Conservation (phyloP, 495 filamentous ascomycete species). For the Melanomma pulvis-pyrius region DNA sequence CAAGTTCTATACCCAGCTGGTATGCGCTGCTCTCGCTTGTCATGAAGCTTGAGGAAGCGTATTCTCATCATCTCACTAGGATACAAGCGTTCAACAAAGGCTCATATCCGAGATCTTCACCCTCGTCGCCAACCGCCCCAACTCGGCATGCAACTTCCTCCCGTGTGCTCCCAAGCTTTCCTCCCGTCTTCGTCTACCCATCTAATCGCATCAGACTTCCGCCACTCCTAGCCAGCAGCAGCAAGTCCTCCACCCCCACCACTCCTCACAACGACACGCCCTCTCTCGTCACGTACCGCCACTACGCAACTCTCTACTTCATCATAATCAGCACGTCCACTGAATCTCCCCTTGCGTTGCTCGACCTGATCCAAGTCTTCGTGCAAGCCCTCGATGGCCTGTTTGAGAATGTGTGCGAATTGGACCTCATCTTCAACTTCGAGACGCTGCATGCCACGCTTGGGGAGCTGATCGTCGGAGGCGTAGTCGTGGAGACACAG, state of each 20-base stretch:
- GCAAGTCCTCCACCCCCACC: constrained; percentile 51
- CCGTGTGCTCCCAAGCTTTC: constrained; percentile 51
- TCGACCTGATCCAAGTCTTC: constrained; percentile 97
- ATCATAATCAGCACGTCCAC: constrained; percentile 97
- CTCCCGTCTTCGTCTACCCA: background rate
- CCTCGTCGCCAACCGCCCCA: constrained; percentile 85
- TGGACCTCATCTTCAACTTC: constrained; percentile 98
- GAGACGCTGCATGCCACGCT: constrained; percentile 92
- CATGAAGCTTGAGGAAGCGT: constrained; percentile 12
- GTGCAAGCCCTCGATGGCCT: constrained; percentile 92
- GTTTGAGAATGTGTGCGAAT: constrained; percentile 97
- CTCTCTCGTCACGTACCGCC: constrained; percentile 94
- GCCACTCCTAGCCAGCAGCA: constrained; percentile 65
- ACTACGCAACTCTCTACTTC: constrained; percentile 98
- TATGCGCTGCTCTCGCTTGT: constrained; percentile 52
- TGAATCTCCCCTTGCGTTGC: constrained; percentile 90
- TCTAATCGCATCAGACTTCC: constrained; percentile 59
- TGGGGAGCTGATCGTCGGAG: constrained; percentile 93
- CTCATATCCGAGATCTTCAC: constrained; percentile 97
- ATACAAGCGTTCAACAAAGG: constrained; percentile 91
- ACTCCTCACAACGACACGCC: constrained; percentile 78
- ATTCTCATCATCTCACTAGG: constrained; percentile 55
- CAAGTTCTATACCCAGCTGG: constrained; percentile 98
- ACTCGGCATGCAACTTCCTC: constrained; percentile 95
- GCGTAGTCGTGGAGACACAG: constrained; percentile 92